Base-by-base conservation (phyloP, 768 basidiomycete species). In the Xerocomellus dryophilus region DNA sequence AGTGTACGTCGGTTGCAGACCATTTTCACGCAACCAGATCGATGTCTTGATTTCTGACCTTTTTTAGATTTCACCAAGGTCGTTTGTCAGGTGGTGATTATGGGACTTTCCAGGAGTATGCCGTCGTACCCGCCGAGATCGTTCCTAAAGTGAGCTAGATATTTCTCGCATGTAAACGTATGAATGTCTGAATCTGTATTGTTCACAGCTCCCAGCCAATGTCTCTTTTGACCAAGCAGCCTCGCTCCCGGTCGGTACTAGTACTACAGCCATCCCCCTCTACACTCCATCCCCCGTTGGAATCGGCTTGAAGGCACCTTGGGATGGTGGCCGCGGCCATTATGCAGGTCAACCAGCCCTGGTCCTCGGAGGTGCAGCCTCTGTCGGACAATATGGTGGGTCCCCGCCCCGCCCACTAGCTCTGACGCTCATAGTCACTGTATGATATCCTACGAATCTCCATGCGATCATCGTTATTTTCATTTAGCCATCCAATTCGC, bases 381-480 rank as follows among this genome's bases (percentile, higher is more conserved):
- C 70, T 7, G 63, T 76, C 14, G 76, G 76, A 15, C 73, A 77
- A 57, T 70, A 58, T 18, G 72, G 74, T 75, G 42, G 18, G 60
- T 54, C 23, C 3, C 17, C 11, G 5, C 66, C 0, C 65, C 74
- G 2, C 53, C 74, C 3, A 68, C 69, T 4, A 34, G 63, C 29
- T 68, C 51, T 38, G 17, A 11, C n/a, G 11, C 34, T 35, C 17
- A 53, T 35, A n/a, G n/a, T n/a, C n/a, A 25, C 35, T 38, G 23
- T 23, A 5, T 23, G 23, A 23, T 23, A 23, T 23, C 2, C 23
- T 3, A 23, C 23, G 23, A 23, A 23, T 23, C 25, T 8, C 10
- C 8, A n/a, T 7, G 25, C 5, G n/a, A 25, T 40, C 17, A 31
- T 18, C 29, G 7, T 25, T 27, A 15, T 38, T 20, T 46, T 23